Base-by-base conservation (phyloP, 371 early-diverging fungal genomes). In the Apophysomyces trapeziformis region DNA sequence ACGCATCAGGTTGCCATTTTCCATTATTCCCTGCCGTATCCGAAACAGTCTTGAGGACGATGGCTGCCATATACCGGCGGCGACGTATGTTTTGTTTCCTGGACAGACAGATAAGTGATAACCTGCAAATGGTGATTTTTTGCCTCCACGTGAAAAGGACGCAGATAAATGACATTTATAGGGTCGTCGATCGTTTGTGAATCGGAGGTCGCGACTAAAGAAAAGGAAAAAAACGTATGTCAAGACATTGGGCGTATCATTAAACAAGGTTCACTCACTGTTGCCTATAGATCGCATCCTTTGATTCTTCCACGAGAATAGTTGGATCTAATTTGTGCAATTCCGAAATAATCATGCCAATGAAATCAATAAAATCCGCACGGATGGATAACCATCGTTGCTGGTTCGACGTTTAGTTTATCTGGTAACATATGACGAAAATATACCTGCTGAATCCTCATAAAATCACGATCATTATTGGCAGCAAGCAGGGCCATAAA, bases 401-500 rank as follows among this genome's bases (percentile, higher is more conserved):
- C 69, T 77, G 64, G 7, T n/a, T 35, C 35, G 47, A 11, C 26
- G 32, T 26, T 26, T 26, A 26, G 32, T 26, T 26, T 26, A 26
- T 26, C 32, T 26, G 32, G 32, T 26, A 1, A 3, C 32, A 2
- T 26, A 26, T 26, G 32, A 21, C 21, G 1, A 26, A 26, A 26
- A 26, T 2, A 26, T 26, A 74, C 75, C 57, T 71, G 41, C 44
- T 76, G 74, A 8, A 77, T 13, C 16, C 69, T 70, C 77, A 85
- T 83, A 62, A 80, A 87, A 26, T 82, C 83, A 4, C 86, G 75
- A 44, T 84, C 74, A 54, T 87, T 87, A 58, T 87, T 85, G 38
- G 70, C 73, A 8, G 68, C 78, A 7, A 87, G 67, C 38, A 81
- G 78, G 0, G 80, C 74, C 38, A 87, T 58, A 54, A 87, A 85